A percentile compares a stretch with the other conserved stretches of the same genome.
Conservation (phyloP, 805 yeast genomes). For the Monosporozyma yasuniensis region DNA sequence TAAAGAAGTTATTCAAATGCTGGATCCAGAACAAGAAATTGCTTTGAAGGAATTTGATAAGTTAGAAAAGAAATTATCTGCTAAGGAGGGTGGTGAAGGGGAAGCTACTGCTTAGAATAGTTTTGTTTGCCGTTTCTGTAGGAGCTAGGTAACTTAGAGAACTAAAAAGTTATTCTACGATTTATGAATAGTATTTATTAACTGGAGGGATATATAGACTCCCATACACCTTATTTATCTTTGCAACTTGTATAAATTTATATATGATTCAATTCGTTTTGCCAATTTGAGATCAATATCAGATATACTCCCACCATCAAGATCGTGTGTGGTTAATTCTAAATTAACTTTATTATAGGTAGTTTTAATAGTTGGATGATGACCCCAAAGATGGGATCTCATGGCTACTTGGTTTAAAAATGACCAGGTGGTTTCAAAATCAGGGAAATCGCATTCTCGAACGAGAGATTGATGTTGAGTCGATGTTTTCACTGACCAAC, state of each 20-base stretch:
- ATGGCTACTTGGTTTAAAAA: slow-evolving; percentile 51
- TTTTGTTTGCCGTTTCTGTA: neutral
- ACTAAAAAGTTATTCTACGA: neutral
- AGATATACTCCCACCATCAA: slow-evolving; percentile 35
- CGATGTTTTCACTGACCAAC: neutral
- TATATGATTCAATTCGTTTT: slow-evolving; percentile 34
- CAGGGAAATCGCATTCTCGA: slow-evolving; percentile 30
- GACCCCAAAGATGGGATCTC: slow-evolving; percentile 49
- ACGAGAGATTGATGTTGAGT: neutral
- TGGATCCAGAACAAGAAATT: slow-evolving; percentile 67
- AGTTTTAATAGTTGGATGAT: slow-evolving; percentile 63
- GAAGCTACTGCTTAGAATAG: neutral
- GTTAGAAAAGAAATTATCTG: slow-evolving; percentile 52
- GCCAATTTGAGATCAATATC: slow-evolving; percentile 54
- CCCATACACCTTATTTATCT: neutral
- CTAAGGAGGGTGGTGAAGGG: neutral
- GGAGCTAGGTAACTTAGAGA: neutral
- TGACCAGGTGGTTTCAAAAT: slow-evolving; percentile 58
- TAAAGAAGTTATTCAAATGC: slow-evolving; percentile 74
- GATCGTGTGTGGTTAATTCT: slow-evolving; percentile 58
- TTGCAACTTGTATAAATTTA: slow-evolving; percentile 9
- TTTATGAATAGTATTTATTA: neutral
- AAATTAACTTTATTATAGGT: slow-evolving; percentile 51
- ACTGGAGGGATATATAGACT: no score
- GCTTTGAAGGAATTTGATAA: slow-evolving; percentile 80